Evolutionary conservation across 352 stramenopile genomes (phyloP), one percentile per base, ranked within the genome.

Genomic region (Globisporangium barbulae): DNA sequence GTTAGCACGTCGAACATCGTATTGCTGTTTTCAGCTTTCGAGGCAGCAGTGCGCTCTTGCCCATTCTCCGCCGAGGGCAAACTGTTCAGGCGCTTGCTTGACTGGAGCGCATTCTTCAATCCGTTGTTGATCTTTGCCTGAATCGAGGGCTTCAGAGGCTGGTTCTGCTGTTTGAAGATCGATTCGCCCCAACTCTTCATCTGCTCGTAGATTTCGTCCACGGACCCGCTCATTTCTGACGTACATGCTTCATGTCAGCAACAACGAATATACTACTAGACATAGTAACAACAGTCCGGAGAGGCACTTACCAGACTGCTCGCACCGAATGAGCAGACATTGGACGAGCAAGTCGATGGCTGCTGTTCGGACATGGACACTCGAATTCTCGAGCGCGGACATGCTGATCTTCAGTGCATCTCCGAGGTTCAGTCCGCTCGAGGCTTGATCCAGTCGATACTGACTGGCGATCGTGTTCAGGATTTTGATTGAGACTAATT

Each of bases 101-200:
- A 76, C 10, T 85, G 75, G 0, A 94, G 61, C 0, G 80, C 81
- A 49, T 76, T 82, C 50, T 85, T 88, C 9, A 93, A 68, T 21
- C 85, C 83, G 21, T 79, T 93, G 68, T 93, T 92, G 73, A 94
- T 91, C 67, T 90, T 93, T 0, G 80, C 83, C 44, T 91, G 83
- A 21, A 93, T 86, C 0, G 83, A 90, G 0, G 85, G 82, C 55
- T 94, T 94, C 2, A 91, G 54, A 8, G 66, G 60, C 25, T 88
- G 65, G 31, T 88, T 88, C 28, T 92, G 75, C 62, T 91, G 75
- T 37, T 88, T 88, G 49, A 94, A 88, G 25, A 91, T 72, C 2
- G 79, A 82, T 48, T 92, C 85, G 6, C 69, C 81, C 77, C 81
- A 94, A 62, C 64, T 85, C 41, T 91, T 86, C 37, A 85, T 88